Conservation (phyloP, 2,329 filamentous ascomycete genomes). For the Paecilomyces niveus region DNA sequence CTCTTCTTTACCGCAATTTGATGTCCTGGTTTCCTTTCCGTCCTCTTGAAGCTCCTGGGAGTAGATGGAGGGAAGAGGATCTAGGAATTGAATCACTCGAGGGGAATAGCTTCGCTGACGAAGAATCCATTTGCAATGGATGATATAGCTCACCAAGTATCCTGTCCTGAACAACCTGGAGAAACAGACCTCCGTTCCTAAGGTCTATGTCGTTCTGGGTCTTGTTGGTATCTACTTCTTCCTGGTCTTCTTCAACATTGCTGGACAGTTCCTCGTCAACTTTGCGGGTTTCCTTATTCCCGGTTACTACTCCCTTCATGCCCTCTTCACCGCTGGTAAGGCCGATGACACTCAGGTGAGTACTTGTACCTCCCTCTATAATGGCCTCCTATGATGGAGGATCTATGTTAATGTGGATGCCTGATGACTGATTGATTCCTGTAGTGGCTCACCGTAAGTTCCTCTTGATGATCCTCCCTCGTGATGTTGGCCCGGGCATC, state of each 20-base stretch:
- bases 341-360: conserved; percentile 59
- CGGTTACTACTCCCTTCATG: conserved; percentile 59
- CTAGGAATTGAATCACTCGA: not conserved
- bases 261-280: conserved; percentile 62
- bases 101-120: not conserved
- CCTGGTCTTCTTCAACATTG: conserved; percentile 66
- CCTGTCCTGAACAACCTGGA: conserved; percentile 61
- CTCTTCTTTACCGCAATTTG: not conserved
- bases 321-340: conserved; percentile 54
- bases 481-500: not conserved
- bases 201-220: conserved; percentile 61
- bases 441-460: conserved; percentile 55
- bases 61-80: not conserved
- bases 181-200: conserved; percentile 60
- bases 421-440: conserved; percentile 11
- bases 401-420: conserved; percentile 9
- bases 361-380: conserved; percentile 2
- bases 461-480: conserved; percentile 1
- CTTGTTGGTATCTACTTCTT: conserved; percentile 61
- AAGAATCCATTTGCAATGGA: not conserved
- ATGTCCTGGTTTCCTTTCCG: conserved; percentile 13
- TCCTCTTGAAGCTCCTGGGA: not conserved
- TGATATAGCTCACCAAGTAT: conserved; percentile 57
- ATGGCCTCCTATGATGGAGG: not conserved
- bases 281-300: conserved; percentile 59